These are phyloP conservation scores for Amphicarpaea edgeworthii DNA, from an alignment of 306 rosid genomes.

Conservation along the genomic window DNA sequence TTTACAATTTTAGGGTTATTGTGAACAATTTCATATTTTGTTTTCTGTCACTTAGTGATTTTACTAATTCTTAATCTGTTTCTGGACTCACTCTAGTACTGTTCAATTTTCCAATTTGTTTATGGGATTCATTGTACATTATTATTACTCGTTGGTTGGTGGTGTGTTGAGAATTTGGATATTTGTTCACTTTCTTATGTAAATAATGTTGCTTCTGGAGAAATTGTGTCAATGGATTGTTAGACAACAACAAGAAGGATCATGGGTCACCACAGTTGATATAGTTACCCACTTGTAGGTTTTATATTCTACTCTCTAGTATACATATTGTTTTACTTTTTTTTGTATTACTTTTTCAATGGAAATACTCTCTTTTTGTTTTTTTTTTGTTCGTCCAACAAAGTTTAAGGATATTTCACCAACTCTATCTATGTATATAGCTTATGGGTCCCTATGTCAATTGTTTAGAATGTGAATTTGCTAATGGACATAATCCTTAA, in stretches of 20 bases:
- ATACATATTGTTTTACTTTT: background rate
- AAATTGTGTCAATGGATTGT: constrained; percentile 71
- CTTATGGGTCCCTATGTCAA: background rate
- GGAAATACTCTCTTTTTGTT: background rate
- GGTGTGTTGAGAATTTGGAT: background rate
- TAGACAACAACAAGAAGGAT: constrained; percentile 73
- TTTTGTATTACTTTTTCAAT: background rate
- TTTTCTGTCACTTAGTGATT: background rate
- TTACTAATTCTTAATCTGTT: background rate
- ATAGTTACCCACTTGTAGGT: constrained; percentile 69
- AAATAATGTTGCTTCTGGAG: constrained; percentile 46
- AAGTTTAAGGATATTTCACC: background rate
- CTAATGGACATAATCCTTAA: constrained; percentile 1
- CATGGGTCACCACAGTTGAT: constrained; percentile 60
- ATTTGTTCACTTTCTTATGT: too few relatives aligned
- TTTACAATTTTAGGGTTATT: constrained; percentile 29
- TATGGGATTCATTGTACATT: too few relatives aligned
- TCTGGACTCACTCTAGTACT: background rate
- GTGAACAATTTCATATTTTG: background rate
- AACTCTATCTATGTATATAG: background rate
- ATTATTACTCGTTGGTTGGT: too few relatives aligned
- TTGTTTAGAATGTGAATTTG: constrained; percentile 39
- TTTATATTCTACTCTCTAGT: constrained; percentile 40
- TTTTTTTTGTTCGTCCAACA: background rate
- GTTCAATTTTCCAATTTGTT: constrained; percentile 16